Base-by-base conservation (phyloP, 202 grass and related monocot genomes). In the Sporobolus alterniflorus region DNA sequence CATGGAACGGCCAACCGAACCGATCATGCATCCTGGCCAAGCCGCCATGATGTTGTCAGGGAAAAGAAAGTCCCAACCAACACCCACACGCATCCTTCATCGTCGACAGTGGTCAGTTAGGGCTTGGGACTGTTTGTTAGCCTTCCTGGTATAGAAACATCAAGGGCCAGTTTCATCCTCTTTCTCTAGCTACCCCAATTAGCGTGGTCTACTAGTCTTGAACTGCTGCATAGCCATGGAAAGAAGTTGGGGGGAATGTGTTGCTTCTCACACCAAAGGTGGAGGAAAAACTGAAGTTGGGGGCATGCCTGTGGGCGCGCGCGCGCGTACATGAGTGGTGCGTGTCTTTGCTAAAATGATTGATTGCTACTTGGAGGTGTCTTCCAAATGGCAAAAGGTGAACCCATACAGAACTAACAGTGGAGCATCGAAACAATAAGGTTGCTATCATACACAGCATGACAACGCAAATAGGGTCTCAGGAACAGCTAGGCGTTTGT, bases 21-120 rank as follows among this genome's bases (percentile, higher is more conserved):
- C 83, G 79, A 76, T n/a, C n/a, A n/a, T 86, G 83, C 48, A 77
- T 89, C 77, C 62, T 82, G 82, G n/a, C n/a, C n/a, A n/a, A n/a
- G n/a, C n/a, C n/a, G 75, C 84, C 70, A 90, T 84, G 67, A 90
- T 87, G 36, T 33, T 83, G 76, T 52, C n/a, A 76, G 55, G 83
- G 88, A 84, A 87, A 90, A 76, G 89, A n/a, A n/a, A n/a, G n/a
- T n/a, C n/a, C n/a, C n/a, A n/a, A n/a, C n/a, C n/a, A n/a, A n/a
- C n/a, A n/a, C n/a, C n/a, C n/a, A n/a, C n/a, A n/a, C n/a, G n/a
- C n/a, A n/a, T n/a, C n/a, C n/a, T n/a, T n/a, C n/a, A n/a, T n/a
- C n/a, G n/a, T n/a, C n/a, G 51, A 34, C 77, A 80, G 34, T 21
- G 24, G 48, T 40, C 77, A 80, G 83, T 67, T 79, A 86, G 83